phyloP scores from a whole-genome alignment of 495 filamentous ascomycete genomes.

The Endocarpon pusillum region DNA sequence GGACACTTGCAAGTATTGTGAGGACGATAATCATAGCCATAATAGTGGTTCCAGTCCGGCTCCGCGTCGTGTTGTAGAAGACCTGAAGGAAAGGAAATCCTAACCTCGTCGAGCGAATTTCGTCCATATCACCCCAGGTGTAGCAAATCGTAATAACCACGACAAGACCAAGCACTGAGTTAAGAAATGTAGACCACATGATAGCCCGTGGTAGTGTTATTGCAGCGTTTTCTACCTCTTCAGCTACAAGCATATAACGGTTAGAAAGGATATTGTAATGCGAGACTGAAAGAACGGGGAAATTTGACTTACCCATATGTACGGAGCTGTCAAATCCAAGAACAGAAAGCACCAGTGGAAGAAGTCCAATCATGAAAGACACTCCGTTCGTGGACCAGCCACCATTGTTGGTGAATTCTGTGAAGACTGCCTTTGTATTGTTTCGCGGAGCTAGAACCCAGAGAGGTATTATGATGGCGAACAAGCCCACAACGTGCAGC shows the following conservation, averaged over 20 bases:
- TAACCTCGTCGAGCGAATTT: constrained; percentile 20
- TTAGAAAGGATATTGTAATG: no score
- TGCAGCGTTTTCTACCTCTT: constrained; percentile 40
- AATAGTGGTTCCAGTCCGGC: constrained; percentile 25
- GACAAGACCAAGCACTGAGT: constrained; percentile 31
- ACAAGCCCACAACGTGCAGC: constrained; percentile 44
- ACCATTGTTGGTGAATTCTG: constrained; percentile 36
- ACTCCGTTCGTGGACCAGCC: constrained; percentile 35
- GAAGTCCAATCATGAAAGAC: constrained; percentile 37
- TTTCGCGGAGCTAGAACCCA: constrained; percentile 33
- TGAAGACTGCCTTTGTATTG: constrained; percentile 32
- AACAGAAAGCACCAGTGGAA: constrained; percentile 32
- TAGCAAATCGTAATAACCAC: constrained; percentile 37
- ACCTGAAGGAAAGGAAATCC: constrained; percentile 37
- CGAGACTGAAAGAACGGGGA: constrained; percentile 9
- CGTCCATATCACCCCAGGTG: constrained; percentile 32
- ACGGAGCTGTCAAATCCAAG: constrained; percentile 40
- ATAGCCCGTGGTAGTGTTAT: constrained; percentile 37
- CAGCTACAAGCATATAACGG: constrained; percentile 20
- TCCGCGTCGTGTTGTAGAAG: constrained; percentile 31
- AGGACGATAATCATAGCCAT: constrained; percentile 35
- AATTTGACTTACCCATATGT: constrained; percentile 32
- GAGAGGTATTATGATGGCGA: constrained; percentile 42
- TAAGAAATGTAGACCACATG: constrained; percentile 30
- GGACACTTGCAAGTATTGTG: constrained; percentile 28